Percentiles rank a stretch among this genome's conserved stretches.
Conservation (phyloP, 805 yeast genomes). For the Torulaspora franciscae region DNA sequence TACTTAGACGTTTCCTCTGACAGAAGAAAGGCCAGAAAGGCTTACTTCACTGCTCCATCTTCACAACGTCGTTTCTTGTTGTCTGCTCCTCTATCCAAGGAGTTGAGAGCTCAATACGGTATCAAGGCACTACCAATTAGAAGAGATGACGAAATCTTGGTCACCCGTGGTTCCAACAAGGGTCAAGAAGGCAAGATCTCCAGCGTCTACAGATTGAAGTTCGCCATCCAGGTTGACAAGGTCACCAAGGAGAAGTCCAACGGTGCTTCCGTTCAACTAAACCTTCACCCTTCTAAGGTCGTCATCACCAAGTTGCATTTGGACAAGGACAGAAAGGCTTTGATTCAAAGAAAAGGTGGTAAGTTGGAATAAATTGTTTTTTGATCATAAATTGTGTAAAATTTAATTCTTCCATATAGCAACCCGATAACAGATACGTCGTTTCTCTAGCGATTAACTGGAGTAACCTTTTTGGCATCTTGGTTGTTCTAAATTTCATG, state of each 20-base stretch:
- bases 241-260: conserved; percentile 95
- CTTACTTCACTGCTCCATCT: conserved; percentile 97
- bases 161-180: conserved; percentile 98
- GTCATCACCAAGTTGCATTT: conserved; percentile 97
- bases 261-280: conserved; percentile 96
- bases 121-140: conserved; percentile 95
- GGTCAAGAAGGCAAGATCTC: conserved; percentile 98
- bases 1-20: conserved; percentile 92
- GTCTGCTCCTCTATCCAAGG: conserved; percentile 99
- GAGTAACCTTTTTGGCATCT: background rate
- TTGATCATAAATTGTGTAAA: conserved; percentile 14
- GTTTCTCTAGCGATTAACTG: background rate
- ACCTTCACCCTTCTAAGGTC: conserved; percentile 98
- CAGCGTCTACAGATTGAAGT: conserved; percentile 98
- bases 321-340: conserved; percentile 98
- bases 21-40: conserved; percentile 99
- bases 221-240: conserved; percentile 93
- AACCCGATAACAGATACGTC: conserved; percentile 8
- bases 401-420: conserved; percentile 13
- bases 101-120: conserved; percentile 95
- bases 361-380: conserved; percentile 66
- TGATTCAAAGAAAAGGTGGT: conserved; percentile 97
- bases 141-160: conserved; percentile 92
- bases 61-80: conserved; percentile 88
- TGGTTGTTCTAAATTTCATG: background rate